A percentile compares a stretch with the other conserved stretches of the same genome.
Conservation (phyloP, 2,329 filamentous ascomycete species). For the Alternaria brassicae region DNA sequence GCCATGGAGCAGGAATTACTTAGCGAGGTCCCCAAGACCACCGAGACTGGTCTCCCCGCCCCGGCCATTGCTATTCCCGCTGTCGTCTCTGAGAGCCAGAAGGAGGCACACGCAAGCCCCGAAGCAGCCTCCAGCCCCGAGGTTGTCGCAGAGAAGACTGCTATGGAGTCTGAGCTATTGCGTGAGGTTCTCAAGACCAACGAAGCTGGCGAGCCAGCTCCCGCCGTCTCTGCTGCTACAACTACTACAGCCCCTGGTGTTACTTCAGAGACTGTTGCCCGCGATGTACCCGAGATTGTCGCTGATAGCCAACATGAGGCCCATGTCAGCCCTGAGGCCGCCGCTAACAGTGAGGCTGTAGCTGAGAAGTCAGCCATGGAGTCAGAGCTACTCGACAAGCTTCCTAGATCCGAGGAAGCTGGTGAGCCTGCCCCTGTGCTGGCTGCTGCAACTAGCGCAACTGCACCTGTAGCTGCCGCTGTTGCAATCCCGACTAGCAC, state of each 20-base stretch:
- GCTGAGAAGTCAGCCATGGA: constrained; percentile 75
- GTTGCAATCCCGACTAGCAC: constrained; percentile 7
- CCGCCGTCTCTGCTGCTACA: constrained; percentile 23
- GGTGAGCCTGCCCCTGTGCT: constrained; percentile 40
- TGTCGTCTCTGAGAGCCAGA: constrained; percentile 74
- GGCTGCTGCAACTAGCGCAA: constrained; percentile 5
- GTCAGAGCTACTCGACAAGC: constrained; percentile 66
- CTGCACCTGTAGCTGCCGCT: not conserved
- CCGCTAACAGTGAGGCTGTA: constrained; percentile 69
- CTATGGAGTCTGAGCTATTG: constrained; percentile 75
- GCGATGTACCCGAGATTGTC: constrained; percentile 64
- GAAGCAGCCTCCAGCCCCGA: constrained; percentile 70
- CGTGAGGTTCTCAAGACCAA: constrained; percentile 61
- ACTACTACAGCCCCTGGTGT: constrained; percentile 19
- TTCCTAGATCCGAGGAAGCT: constrained; percentile 12
- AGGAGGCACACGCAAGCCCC: constrained; percentile 66
- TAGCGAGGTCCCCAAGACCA: constrained; percentile 44
- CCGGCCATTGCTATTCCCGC: constrained; percentile 55
- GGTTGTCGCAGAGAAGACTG: constrained; percentile 74
- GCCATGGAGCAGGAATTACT: constrained; percentile 73
- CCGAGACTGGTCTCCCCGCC: constrained; percentile 49
- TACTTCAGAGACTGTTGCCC: constrained; percentile 38
- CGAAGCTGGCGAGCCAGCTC: constrained; percentile 50
- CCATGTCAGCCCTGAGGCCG: constrained; percentile 68
- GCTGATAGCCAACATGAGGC: constrained; percentile 75